Conservation (phyloP, 2,329 filamentous ascomycete genomes). For the Ascochyta viciae-villosae region DNA sequence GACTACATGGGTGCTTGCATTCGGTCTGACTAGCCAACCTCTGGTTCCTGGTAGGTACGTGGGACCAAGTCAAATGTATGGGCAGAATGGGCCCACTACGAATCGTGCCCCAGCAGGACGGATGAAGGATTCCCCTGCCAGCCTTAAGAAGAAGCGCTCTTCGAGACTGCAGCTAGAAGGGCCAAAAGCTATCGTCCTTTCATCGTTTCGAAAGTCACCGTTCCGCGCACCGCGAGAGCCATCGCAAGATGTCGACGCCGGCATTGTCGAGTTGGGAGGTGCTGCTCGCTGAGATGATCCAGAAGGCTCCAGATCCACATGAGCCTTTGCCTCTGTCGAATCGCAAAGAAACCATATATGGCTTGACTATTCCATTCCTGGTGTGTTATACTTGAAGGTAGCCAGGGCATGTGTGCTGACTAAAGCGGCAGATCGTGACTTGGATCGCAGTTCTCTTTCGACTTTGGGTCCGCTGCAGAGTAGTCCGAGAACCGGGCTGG, state of each 20-base stretch:
- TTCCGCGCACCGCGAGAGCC: conserved; percentile 6
- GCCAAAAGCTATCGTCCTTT: conserved; percentile 1
- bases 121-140: conserved; percentile 1
- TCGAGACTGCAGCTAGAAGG: neutral
- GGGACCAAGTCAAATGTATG: neutral
- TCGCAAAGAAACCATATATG: conserved; percentile 34
- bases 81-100: neutral
- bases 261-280: conserved; percentile 19
- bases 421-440: conserved; percentile 26
- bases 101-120: neutral
- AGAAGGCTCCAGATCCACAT: conserved; percentile 33
- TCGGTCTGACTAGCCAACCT: neutral
- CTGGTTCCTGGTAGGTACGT: neutral
- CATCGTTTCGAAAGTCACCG: conserved; percentile 5
- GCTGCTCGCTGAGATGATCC: conserved; percentile 28
- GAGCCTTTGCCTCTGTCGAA: conserved; percentile 40
- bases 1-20: neutral
- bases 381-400: conserved; percentile 21
- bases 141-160: conserved; percentile 3
- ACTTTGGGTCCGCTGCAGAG: conserved; percentile 35
- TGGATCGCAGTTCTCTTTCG: conserved; percentile 40
- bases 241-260: conserved; percentile 16
- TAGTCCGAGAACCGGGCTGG: conserved; percentile 45
- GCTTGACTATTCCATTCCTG: conserved; percentile 35
- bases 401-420: conserved; percentile 13